Percentiles rank a stretch among this genome's conserved stretches.
phyloP scores from a whole-genome alignment of 106 monocot genomes.

The Vanilla planifolia region DNA sequence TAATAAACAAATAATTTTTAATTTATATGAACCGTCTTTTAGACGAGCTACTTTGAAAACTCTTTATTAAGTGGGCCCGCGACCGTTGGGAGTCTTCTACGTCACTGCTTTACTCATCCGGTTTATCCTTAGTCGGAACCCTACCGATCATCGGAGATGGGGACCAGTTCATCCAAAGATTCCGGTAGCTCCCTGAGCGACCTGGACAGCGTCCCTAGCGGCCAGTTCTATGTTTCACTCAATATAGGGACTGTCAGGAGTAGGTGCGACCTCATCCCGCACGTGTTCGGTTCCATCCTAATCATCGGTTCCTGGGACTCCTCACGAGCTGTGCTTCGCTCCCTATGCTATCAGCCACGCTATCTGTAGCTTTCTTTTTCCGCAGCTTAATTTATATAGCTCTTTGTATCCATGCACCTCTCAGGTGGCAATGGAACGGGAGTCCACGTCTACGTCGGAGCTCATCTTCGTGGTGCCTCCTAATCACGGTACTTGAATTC shows the following conservation, averaged over 20 bases:
- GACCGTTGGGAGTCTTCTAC: no score
- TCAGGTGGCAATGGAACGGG: conserved; percentile 67
- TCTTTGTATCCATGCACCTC: neutral
- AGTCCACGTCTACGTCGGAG: conserved; percentile 76
- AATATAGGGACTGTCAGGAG: conserved; percentile 47
- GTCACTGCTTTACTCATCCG: no score
- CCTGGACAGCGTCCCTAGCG: conserved; percentile 1
- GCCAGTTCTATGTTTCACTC: conserved; percentile 69
- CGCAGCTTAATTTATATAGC: neutral
- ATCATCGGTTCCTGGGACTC: conserved; percentile 72
- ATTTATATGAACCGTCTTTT: no score
- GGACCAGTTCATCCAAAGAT: conserved; percentile 21
- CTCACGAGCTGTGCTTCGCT: conserved; percentile 51
- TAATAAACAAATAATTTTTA: no score
- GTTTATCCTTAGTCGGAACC: neutral
- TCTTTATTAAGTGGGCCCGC: no score
- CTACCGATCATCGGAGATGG: conserved; percentile 17
- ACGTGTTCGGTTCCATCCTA: conserved; percentile 59
- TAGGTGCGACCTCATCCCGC: conserved; percentile 42
- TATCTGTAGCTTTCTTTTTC: neutral
- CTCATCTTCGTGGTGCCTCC: conserved; percentile 81
- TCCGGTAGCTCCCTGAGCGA: conserved; percentile 17
- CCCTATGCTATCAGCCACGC: neutral
- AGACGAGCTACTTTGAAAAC: no score
- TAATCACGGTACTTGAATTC: conserved; percentile 49